Evolutionary conservation across 371 early-diverging fungal genomes (phyloP), one percentile per base, ranked within the genome.

Genomic region (Entomophthora muscae): DNA sequence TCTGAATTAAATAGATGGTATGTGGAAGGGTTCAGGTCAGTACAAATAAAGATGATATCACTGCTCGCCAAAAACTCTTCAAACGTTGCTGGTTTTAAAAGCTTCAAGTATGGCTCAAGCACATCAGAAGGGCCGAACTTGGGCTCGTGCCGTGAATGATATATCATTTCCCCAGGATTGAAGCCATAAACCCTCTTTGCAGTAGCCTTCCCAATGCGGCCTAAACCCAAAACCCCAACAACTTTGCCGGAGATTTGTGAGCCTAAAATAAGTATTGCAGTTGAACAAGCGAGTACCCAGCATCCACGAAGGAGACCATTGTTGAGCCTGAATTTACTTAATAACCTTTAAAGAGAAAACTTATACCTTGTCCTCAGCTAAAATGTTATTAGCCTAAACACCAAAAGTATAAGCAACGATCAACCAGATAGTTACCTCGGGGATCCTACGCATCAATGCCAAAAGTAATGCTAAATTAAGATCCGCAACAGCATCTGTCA

Each of bases 401-500:
- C 57, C 7, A 12, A 21, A 28, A 3, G 29, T 5, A 29, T 23
- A 28, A 13, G 5, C 57, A 29, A 22, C 21, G 12, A 26, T 57
- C 31, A 22, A 28, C 5, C 27, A 21, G 10, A 55, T 10, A 28
- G 3, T 27, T 65, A 78, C 83, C 65, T 81, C 80, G 53, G 81
- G 80, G 65, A 89, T 76, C 23, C 82, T 70, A 26, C 93, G 76
- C 1, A 82, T 74, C 0, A 86, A 84, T 26, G 84, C 80, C 56
- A 93, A 71, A n/a, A 84, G 78, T 59, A 93, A 70, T 21, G 84
- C 71, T 2, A 86, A 76, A 0, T 89, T 83, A 5, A 89, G 71
- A 63, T 92, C 92, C 2, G 93, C 93, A 1, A 86, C 84, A 0
- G 91, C 90, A 66, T 90, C 91, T 0, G 91, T 93, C 54, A 91